These are phyloP conservation scores for Linum trigynum DNA, from an alignment of 345 rosid species.

Conservation along the genomic window DNA sequence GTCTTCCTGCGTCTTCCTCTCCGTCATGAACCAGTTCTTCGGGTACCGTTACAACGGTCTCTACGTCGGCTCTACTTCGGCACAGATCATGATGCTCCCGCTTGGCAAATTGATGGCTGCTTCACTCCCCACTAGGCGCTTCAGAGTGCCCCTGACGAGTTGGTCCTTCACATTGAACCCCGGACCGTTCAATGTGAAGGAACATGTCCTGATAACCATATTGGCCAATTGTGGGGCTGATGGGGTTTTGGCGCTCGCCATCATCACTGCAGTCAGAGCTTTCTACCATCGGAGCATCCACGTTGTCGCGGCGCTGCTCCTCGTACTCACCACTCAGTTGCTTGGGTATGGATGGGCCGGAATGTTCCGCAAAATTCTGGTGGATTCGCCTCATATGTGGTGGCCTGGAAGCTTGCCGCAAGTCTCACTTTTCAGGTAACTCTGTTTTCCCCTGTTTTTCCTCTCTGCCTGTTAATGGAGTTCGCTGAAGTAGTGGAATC, in stretches of 20 bases:
- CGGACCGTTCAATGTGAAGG: slow-evolving; percentile 17
- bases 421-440: slow-evolving; percentile 69
- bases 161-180: slow-evolving; percentile 46
- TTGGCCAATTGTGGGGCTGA: slow-evolving; percentile 4
- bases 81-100: slow-evolving; percentile 35
- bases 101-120: slow-evolving; percentile 37
- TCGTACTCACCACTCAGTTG: slow-evolving; percentile 68
- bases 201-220: no score
- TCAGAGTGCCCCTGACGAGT: slow-evolving; percentile 22
- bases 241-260: slow-evolving; percentile 17
- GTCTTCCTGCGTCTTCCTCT: slow-evolving; percentile 16
- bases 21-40: slow-evolving; percentile 35
- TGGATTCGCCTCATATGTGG: no score
- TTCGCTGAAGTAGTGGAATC: no score
- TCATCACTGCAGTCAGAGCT: slow-evolving; percentile 31
- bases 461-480: not conserved
- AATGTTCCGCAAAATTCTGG: no score
- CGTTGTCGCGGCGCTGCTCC: slow-evolving; percentile 32
- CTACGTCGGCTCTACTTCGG: slow-evolving; percentile 17
- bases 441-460: not conserved
- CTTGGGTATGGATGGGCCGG: slow-evolving; percentile 27
- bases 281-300: slow-evolving; percentile 22
- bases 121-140: slow-evolving; percentile 14
- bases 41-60: slow-evolving; percentile 28
- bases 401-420: slow-evolving; percentile 38